Evolutionary conservation across 1,139 yeast genomes (phyloP).

Genomic region (Spathaspora sp.): DNA sequence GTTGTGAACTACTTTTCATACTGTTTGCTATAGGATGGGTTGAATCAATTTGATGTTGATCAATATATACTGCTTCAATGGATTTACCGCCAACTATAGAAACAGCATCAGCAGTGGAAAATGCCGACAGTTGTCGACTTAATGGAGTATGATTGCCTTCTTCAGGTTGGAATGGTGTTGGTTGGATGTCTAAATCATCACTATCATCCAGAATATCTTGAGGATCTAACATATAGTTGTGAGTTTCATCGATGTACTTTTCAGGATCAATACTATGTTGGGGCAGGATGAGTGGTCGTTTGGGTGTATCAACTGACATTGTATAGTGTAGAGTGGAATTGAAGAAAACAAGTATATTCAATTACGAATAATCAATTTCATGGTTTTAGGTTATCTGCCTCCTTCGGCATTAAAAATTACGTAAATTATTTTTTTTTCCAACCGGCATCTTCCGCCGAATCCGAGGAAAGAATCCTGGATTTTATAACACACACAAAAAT

Average conservation of each 20-base stretch:
- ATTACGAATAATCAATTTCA: too few species aligned
- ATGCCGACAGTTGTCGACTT: slow-evolving; percentile 19
- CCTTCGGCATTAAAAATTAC: background rate
- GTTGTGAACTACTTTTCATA: slow-evolving; percentile 13
- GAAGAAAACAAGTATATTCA: too few species aligned
- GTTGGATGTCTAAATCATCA: slow-evolving; percentile 7
- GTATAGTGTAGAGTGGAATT: background rate
- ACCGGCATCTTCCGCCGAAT: background rate
- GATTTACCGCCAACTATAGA: slow-evolving; percentile 43
- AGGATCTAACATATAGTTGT: slow-evolving; percentile 7
- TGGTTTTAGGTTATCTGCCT: background rate
- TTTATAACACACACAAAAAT: too few species aligned
- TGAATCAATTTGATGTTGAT: slow-evolving; percentile 1
- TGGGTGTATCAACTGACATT: background rate
- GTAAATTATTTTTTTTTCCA: background rate
- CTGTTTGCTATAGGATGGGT: slow-evolving; percentile 19
- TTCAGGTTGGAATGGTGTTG: background rate
- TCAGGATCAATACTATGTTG: slow-evolving; percentile 12
- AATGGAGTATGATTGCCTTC: background rate
- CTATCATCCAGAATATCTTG: slow-evolving; percentile 12
- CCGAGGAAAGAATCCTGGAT: background rate
- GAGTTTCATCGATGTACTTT: background rate
- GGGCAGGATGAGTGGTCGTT: slow-evolving; percentile 11
- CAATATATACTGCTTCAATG: slow-evolving; percentile 6
- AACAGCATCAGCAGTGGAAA: slow-evolving; percentile 34